phyloP scores from a whole-genome alignment of 2,329 filamentous ascomycete species.

The Cladorrhinum sp. region DNA sequence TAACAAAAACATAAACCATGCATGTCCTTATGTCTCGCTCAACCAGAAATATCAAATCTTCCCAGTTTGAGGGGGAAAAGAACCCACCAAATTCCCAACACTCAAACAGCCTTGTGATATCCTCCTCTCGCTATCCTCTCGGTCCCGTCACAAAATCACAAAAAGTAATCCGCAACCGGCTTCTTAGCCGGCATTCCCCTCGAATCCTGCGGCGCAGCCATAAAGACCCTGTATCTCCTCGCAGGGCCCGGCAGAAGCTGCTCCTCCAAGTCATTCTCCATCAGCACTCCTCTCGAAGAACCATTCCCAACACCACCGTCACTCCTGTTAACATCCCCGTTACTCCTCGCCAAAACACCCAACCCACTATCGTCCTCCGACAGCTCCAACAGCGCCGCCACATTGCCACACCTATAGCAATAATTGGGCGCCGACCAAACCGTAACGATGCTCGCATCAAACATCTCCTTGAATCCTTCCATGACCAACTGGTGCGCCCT shows the following conservation, averaged over 20 bases:
- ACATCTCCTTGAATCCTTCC: slow-evolving; percentile 99
- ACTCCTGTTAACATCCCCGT: slow-evolving; percentile 64
- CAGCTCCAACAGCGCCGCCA: slow-evolving; percentile 90
- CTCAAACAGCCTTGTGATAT: too few relatives aligned
- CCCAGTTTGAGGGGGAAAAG: neutral
- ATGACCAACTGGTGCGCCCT: slow-evolving; percentile 96
- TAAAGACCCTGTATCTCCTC: slow-evolving; percentile 88
- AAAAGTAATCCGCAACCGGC: slow-evolving; percentile 93
- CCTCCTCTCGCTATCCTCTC: too few relatives aligned
- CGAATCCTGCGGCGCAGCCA: slow-evolving; percentile 92
- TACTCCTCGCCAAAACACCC: slow-evolving; percentile 66
- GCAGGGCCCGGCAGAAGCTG: slow-evolving; percentile 65
- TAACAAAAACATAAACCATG: neutral
- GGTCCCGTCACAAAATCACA: slow-evolving; percentile 44
- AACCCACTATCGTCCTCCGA: slow-evolving; percentile 80
- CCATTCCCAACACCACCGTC: slow-evolving; percentile 42
- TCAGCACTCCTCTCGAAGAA: slow-evolving; percentile 40
- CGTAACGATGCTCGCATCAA: slow-evolving; percentile 90
- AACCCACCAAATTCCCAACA: too few relatives aligned
- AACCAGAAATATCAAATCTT: neutral
- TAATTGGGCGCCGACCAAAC: slow-evolving; percentile 99
- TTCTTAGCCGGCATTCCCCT: slow-evolving; percentile 99
- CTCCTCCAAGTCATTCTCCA: slow-evolving; percentile 42
- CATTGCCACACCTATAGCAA: slow-evolving; percentile 93
- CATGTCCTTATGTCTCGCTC: neutral